phyloP scores from a whole-genome alignment of 2,329 filamentous ascomycete genomes.

The Aspergillus viridinutans region DNA sequence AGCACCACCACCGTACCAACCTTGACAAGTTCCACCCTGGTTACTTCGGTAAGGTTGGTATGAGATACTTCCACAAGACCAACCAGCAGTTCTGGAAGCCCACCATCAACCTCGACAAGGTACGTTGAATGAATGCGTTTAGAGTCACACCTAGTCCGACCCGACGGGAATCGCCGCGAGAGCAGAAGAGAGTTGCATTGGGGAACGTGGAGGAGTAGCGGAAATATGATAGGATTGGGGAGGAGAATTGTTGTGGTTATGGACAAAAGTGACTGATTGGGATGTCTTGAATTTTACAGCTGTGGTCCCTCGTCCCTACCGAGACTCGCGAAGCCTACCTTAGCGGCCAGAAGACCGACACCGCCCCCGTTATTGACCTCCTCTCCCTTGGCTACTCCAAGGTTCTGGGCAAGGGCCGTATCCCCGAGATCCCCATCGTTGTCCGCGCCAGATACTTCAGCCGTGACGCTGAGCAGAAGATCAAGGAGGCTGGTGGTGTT shows the following conservation, averaged over 20 bases:
- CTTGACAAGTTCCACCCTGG: slow-evolving; percentile 92
- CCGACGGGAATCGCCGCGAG: not conserved
- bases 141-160: not conserved
- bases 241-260: not conserved
- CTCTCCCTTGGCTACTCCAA: slow-evolving; percentile 97
- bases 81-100: slow-evolving; percentile 98
- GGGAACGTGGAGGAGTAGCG: not conserved
- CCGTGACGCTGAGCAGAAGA: slow-evolving; percentile 97
- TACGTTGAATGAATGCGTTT: slow-evolving; percentile 42
- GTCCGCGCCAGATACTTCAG: slow-evolving; percentile 94
- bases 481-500: slow-evolving; percentile 94
- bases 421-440: slow-evolving; percentile 88
- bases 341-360: slow-evolving; percentile 74
- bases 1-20: slow-evolving; percentile 97
- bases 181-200: not conserved
- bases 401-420: slow-evolving; percentile 95
- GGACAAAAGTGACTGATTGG: slow-evolving; percentile 13
- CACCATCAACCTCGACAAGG: slow-evolving; percentile 98
- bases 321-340: slow-evolving; percentile 95
- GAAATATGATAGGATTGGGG: not conserved
- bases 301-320: slow-evolving; percentile 89
- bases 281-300: slow-evolving; percentile 48
- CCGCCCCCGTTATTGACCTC: slow-evolving; percentile 96
- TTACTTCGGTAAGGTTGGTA: slow-evolving; percentile 98
- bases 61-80: slow-evolving; percentile 95